Evolutionary conservation across 2,329 filamentous ascomycete species (phyloP).

Genomic region (Botrytis aclada): DNA sequence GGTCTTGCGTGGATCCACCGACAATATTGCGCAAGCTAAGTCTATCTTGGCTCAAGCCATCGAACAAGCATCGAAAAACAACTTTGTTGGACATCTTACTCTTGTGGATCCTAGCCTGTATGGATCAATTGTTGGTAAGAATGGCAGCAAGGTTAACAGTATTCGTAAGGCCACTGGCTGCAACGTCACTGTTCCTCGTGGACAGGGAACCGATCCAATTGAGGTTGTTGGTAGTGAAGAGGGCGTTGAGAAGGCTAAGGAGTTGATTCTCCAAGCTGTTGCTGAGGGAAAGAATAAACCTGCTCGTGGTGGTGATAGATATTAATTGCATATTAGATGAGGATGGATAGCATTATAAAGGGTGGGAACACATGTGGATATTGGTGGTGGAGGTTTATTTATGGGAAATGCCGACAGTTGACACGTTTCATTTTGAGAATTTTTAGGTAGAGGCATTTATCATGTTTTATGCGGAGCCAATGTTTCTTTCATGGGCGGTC

Average conservation of each 20-base stretch:
- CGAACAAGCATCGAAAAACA: conserved; percentile 65
- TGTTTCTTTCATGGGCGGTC: conserved; percentile 4
- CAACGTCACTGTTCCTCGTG: conserved; percentile 87
- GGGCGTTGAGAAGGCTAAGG: conserved; percentile 81
- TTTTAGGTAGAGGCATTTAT: neutral
- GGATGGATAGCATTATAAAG: neutral
- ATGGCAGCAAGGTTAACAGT: conserved; percentile 85
- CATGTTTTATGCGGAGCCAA: conserved; percentile 1
- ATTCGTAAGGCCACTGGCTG: conserved; percentile 92
- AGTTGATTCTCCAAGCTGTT: conserved; percentile 84
- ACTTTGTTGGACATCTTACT: conserved; percentile 67
- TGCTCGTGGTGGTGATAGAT: conserved; percentile 10
- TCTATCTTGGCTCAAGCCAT: conserved; percentile 70
- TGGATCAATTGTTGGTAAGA: conserved; percentile 83
- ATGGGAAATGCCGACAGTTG: neutral
- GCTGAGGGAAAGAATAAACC: conserved; percentile 48
- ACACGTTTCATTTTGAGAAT: neutral
- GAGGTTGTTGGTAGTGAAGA: conserved; percentile 79
- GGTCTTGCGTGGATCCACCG: conserved; percentile 76
- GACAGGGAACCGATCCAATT: conserved; percentile 78
- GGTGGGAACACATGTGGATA: neutral
- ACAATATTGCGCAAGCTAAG: conserved; percentile 80
- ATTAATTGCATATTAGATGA: neutral
- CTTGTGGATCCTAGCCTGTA: conserved; percentile 81
- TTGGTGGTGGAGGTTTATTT: neutral